phyloP scores from a whole-genome alignment of 2,329 filamentous ascomycete species.

The Keithomyces neogunnii region DNA sequence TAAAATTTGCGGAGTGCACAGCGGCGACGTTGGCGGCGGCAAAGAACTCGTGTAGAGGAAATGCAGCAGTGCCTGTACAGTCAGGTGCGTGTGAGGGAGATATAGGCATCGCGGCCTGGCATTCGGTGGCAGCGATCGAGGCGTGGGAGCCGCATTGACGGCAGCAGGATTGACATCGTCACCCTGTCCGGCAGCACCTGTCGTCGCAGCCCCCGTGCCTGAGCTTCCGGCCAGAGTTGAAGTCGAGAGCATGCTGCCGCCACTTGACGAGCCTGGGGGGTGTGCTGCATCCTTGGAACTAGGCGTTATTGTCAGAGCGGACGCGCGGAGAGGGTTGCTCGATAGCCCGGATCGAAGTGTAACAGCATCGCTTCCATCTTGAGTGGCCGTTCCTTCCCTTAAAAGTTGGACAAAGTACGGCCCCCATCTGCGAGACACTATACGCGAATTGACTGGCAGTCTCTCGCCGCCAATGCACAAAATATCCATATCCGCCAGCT shows the following conservation, averaged over 20 bases:
- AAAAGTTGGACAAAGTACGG: conserved; percentile 92
- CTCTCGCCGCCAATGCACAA: conserved; percentile 84
- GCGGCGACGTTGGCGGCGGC: conserved; percentile 62
- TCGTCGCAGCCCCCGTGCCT: conserved; percentile 31
- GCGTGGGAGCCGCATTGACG: conserved; percentile 49
- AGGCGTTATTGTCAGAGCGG: conserved; percentile 77
- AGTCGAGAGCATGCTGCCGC: conserved; percentile 31
- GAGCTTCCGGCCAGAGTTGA: conserved; percentile 23
- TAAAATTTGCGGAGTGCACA: conserved; percentile 90
- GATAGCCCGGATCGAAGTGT: conserved; percentile 61
- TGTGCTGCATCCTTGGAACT: conserved; percentile 45
- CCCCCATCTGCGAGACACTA: conserved; percentile 84
- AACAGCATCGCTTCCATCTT: conserved; percentile 64
- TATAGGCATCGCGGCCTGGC: conserved; percentile 80
- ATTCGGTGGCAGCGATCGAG: conserved; percentile 46
- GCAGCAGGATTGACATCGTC: conserved; percentile 32
- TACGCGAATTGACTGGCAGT: conserved; percentile 85
- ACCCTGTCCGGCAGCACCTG: conserved; percentile 21
- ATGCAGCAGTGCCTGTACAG: conserved; percentile 81
- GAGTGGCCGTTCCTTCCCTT: conserved; percentile 66
- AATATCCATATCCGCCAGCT: conserved; percentile 94
- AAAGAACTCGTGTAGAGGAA: conserved; percentile 91
- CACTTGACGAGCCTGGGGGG: conserved; percentile 30
- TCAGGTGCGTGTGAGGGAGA: conserved; percentile 84
- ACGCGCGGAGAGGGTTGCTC: conserved; percentile 58